Evolutionary conservation across 2,329 filamentous ascomycete species (phyloP).

Genomic region (Cryphonectria parasitica): DNA sequence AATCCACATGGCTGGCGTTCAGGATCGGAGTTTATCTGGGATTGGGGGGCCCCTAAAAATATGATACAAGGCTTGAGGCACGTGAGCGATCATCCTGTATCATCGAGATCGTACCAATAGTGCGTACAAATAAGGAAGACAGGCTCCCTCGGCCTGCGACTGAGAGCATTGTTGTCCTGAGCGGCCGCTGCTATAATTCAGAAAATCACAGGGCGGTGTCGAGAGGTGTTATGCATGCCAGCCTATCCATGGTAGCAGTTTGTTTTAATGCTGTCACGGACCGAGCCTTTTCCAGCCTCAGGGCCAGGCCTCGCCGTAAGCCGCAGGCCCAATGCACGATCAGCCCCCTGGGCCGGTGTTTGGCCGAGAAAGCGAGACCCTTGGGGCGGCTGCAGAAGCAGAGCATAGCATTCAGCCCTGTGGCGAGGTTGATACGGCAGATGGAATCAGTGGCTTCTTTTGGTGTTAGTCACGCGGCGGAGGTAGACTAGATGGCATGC

Average conservation of each 20-base stretch:
- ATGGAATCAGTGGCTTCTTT: neutral
- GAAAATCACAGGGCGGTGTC: neutral
- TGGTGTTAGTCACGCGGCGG: neutral
- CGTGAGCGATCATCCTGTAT: neutral
- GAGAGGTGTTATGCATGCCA: neutral
- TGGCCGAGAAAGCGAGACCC: constrained; percentile 5
- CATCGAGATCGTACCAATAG: constrained; percentile 17
- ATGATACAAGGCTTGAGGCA: neutral
- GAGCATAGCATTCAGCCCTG: constrained; percentile 4
- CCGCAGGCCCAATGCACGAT: constrained; percentile 9
- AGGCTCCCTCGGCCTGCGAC: no score
- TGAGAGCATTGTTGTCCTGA: neutral
- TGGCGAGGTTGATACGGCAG: constrained; percentile 4
- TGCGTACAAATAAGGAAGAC: constrained; percentile 1
- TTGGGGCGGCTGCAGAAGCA: neutral
- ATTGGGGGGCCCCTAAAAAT: neutral
- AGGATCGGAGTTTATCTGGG: constrained; percentile 24
- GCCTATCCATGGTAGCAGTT: neutral
- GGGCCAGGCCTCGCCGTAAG: constrained; percentile 1
- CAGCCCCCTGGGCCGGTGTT: constrained; percentile 10
- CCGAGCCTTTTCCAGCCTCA: neutral
- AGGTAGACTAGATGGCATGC: neutral
- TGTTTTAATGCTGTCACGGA: neutral
- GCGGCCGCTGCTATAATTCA: neutral
- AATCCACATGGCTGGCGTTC: constrained; percentile 25